Base-by-base conservation (phyloP, 257 asterid species). In the Gentiana macrophylla region DNA sequence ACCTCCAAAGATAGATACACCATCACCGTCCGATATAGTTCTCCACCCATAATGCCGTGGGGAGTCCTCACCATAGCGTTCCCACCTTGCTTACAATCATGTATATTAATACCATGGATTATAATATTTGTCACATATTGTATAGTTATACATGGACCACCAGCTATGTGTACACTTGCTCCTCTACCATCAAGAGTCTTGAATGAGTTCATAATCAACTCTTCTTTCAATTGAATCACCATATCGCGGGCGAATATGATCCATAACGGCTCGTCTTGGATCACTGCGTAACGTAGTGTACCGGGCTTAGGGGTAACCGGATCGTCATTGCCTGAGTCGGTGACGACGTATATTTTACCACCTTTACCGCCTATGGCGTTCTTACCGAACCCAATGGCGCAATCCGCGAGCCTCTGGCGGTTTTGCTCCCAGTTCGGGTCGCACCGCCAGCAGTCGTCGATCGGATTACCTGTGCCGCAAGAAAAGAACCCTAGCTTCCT, bases 361-460 rank as follows among this genome's bases (percentile, higher is more conserved):
- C 75, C 80, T 1, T 73, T 37, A 0, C 96, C 96, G 0, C 96
- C 96, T 2, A 79, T 12, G 1, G 96, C 93, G 1, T 84, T 80
- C 59, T 80, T 88, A 1, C 96, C 96, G 32, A 82, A 84, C 13
- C 96, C 96, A 0, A 80, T 84, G 0, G 88, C 90, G 2, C 96
- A 88, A 33, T 84, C 88, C 0, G 96, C 96, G 5, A 84, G 37
- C 54, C 70, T 74, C 59, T 82, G 79, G 1, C 96, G 93, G 49
- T 84, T 72, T 2, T 67, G 32, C 73, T 77, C 83, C 96, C 96
- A 88, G 2, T 80, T 60, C 7, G 84, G 62, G 44, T 82, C 93
- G 48, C 94, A 88, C 12, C 88, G 68, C 94, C 96, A 88, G 60
- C 96, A 88, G 1, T 84, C 93, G 46, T 88, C 96, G 38, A 88